Evolutionary conservation across 2,329 filamentous ascomycete genomes (phyloP), one percentile per base, ranked within the genome.

Genomic region (Botrytis squamosa): DNA sequence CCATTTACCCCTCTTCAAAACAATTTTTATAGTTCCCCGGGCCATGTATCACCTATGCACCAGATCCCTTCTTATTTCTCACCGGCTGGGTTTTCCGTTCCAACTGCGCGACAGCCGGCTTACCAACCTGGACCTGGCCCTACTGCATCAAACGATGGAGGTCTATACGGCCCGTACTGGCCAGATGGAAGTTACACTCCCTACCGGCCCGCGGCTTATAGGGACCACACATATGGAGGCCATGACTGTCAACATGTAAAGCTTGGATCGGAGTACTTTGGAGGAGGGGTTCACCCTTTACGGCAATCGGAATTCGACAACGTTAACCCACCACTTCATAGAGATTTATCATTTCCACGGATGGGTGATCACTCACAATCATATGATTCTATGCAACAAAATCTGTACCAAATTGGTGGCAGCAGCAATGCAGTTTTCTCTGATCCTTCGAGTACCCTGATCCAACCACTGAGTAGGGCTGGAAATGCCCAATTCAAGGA

Each of bases 161-260:
- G 87, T 14, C 84, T 86, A 8, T 90, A 88, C 80, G 88, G 88
- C 0, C 88, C 88, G 42, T 90, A 90, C 78, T 90, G 88, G 88
- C 88, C 88, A 33, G 87, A 90, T 83, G 88, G 88, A n/a, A 87
- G 87, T 63, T 82, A 78, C 70, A 76, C 79, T 29, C 80, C 88
- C 20, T 90, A 90, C 80, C 84, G 88, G 74, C 88, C 88, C 20
- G 87, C 88, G 52, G 87, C 88, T 9, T 82, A 88, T 74, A 84
- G 86, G 74, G 87, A 89, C 80, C 84, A 86, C 64, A 84, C 86
- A 33, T 86, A 77, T 52, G 74, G 80, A 63, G 66, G 73, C 42
- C 69, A 76, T 63, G 67, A 63, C 9, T 69, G 74, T 22, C 49
- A 69, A 16, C 66, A 57, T 22, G n/a, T 44, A 42, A 69, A 57